A percentile compares a stretch with the other conserved stretches of the same genome.
These are phyloP conservation scores for Coemansia reversa DNA, from an alignment of 192 early-diverging fungal species.

Conservation along the genomic window DNA sequence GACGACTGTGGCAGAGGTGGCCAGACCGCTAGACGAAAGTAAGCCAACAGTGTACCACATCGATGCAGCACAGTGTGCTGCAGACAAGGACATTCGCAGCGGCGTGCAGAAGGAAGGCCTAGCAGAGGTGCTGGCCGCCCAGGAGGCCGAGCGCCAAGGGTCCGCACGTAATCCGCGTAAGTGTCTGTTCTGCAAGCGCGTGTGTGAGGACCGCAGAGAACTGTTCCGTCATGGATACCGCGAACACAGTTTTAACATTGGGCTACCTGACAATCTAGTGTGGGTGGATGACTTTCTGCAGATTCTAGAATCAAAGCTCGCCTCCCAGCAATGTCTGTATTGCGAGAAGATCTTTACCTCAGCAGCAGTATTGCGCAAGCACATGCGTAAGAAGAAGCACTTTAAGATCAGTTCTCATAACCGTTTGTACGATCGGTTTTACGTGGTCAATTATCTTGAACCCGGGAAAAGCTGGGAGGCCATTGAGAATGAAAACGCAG, in stretches of 20 bases:
- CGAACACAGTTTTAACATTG: slow-evolving; percentile 94
- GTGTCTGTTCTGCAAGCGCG: slow-evolving; percentile 91
- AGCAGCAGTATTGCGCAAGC: slow-evolving; percentile 83
- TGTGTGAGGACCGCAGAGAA: slow-evolving; percentile 64
- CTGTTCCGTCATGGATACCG: slow-evolving; percentile 87
- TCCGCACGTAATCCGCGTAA: slow-evolving; percentile 69
- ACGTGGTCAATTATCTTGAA: slow-evolving; percentile 89
- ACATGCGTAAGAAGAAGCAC: slow-evolving; percentile 99
- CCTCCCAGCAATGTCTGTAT: slow-evolving; percentile 79
- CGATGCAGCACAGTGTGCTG: slow-evolving; percentile 56
- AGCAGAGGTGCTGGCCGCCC: slow-evolving; percentile 68
- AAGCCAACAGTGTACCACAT: slow-evolving; percentile 38
- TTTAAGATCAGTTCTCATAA: slow-evolving; percentile 92
- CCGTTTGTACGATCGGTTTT: slow-evolving; percentile 89
- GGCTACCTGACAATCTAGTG: slow-evolving; percentile 86
- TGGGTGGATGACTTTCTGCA: slow-evolving; percentile 78
- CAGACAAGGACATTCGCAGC: slow-evolving; percentile 70
- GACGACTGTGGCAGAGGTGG: slow-evolving; percentile 8
- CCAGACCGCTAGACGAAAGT: slow-evolving; percentile 12
- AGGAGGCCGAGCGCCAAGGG: slow-evolving; percentile 68
- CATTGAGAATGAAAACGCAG: slow-evolving; percentile 76
- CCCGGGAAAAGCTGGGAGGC: slow-evolving; percentile 91
- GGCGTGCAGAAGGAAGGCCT: slow-evolving; percentile 70
- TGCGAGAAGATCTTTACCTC: slow-evolving; percentile 93
- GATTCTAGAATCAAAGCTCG: slow-evolving; percentile 72